Evolutionary conservation across 306 rosid genomes (phyloP), one percentile per base, ranked within the genome.

Genomic region (Prinsepia uniflora): DNA sequence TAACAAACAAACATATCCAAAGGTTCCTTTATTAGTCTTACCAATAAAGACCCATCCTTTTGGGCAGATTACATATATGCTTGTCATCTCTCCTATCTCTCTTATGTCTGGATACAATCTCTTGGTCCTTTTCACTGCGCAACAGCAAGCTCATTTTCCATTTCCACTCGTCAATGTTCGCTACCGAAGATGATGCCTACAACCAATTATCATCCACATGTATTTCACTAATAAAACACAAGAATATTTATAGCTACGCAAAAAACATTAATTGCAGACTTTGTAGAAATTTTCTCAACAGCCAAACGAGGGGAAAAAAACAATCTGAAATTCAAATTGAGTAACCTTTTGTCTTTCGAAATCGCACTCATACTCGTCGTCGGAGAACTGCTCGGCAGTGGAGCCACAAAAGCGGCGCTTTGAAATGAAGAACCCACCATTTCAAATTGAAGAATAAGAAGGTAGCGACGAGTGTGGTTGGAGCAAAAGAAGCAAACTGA

Each of bases 131-230:
- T 62, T 90, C 93, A 5, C 76, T 86, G 41, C 96, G 96, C 22
- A 84, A 72, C 68, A 92, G 89, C 88, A 92, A 73, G 86, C 98
- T 84, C 78, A 92, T 89, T 63, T 92, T 92, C 98, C 98, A 92
- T 79, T 90, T 92, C 98, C 98, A 92, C 84, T 92, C 98, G 49
- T 92, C 98, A 19, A 92, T 93, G 80, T 92, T 92, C 72, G 87
- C 98, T 75, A 92, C 96, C 0, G 98, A 88, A 66, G 98, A 92
- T 0, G 96, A 92, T 44, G 89, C 93, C 96, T 92, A 44, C 46
- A 83, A 70, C 75, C 68, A 17, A 56, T 13, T 20, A 22, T 56
- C 68, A 72, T 11, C 61, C 14, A 71, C 50, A 53, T 8, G 58
- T n/a, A n/a, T 10, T 53, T 53, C 30, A 53, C n/a, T 8, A 17